phyloP scores from a whole-genome alignment of 176 grass and related monocot genomes.

The Lolium multiflorum region DNA sequence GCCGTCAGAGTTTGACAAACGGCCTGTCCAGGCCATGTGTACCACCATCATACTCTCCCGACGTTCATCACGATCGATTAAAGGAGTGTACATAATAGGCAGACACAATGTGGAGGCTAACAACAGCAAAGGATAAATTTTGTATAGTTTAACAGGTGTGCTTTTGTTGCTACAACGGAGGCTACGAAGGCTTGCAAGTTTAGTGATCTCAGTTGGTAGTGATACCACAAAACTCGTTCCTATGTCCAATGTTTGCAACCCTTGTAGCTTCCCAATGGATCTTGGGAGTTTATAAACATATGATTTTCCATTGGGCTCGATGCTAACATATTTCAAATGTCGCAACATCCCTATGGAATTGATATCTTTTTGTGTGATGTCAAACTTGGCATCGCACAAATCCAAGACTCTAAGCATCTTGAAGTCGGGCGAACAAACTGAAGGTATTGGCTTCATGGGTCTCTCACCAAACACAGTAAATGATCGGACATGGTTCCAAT shows the following conservation, averaged over 20 bases:
- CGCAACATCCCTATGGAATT: not conserved
- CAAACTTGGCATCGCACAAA: not conserved
- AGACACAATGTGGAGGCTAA: not conserved
- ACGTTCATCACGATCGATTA: not conserved
- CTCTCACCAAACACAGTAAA: not conserved
- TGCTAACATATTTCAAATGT: constrained; percentile 15
- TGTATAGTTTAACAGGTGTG: too few relatives aligned
- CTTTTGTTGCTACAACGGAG: not conserved
- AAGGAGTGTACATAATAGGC: too few relatives aligned
- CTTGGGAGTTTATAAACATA: constrained; percentile 7
- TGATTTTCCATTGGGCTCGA: accelerated
- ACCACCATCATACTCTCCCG: accelerated
- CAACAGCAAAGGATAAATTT: not conserved
- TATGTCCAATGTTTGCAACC: constrained; percentile 5
- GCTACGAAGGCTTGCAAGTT: not conserved
- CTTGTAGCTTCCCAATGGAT: constrained; percentile 27
- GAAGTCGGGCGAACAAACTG: not conserved
- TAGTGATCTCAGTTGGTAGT: not conserved
- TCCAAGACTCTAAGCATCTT: constrained; percentile 25
- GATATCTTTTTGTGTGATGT: not conserved
- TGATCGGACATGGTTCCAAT: not conserved
- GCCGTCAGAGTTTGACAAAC: not conserved
- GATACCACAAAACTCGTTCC: not conserved
- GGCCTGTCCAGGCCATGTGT: not conserved
- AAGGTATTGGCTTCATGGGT: not conserved